Base-by-base conservation (phyloP, 2,329 filamentous ascomycete genomes). In the Xylariales sp. region DNA sequence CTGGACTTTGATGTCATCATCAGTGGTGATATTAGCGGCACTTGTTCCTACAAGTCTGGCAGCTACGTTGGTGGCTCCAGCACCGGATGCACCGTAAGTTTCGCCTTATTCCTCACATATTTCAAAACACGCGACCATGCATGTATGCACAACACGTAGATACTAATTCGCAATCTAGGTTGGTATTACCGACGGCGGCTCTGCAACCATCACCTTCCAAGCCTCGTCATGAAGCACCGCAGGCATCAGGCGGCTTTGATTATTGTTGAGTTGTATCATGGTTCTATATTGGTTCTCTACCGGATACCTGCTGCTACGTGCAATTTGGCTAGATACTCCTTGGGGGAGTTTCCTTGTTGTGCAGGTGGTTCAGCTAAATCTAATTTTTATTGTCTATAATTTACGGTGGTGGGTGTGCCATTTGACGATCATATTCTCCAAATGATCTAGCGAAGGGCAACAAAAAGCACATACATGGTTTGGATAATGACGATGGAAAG, bases 1-100 rank as follows among this genome's bases (percentile, higher is more conserved):
- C 81, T 95, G 27, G 74, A 89, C 61, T 95, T 85, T 69, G 85
- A 84, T 57, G 79, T 96, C 56, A 76, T 82, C 53, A 84, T 96
- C 49, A 68, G 56, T 29, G 89, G 88, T 39, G 83, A 87, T 45
- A 62, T 70, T 39, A 66, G 56, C 47, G 57, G 53, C 33, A 52
- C 62, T 34, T 95, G 88, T 76, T 78, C 73, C 48, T 83, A 83
- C 55, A 67, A 76, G 47, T 67, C 79, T 45, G 83, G 83, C 40
- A 51, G 68, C 44, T 93, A 82, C 68, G 17, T 28, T 15, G 60
- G 65, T 24, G 73, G 70, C 47, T 74, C 74, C 47, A 57, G 63
- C 42, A 70, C 66, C 45, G 88, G 88, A 43, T 95, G 88, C 78
- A 95, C 88, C 35, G 88, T 93, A 81, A 75, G 85, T 76, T 43